Conservation (phyloP, 257 asterid species). For the Oldenlandia corymbosa region DNA sequence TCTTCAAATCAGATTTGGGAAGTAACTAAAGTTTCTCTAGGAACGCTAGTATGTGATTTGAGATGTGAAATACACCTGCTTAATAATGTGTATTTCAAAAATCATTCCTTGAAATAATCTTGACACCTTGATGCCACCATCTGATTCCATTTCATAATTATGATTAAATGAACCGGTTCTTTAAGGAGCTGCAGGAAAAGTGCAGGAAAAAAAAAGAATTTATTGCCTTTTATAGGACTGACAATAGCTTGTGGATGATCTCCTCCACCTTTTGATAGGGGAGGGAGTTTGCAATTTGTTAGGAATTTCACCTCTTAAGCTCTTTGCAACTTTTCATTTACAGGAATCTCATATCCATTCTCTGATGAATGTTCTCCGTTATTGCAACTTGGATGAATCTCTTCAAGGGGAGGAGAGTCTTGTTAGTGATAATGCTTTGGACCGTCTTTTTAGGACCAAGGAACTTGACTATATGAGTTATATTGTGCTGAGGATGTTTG, state of each 20-base stretch:
- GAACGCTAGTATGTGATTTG: no score
- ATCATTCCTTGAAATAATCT: no score
- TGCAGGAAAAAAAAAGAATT: no score
- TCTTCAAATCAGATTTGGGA: no score
- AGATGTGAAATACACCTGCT: no score
- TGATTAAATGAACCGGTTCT: background rate
- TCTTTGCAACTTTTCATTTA: conserved; percentile 15
- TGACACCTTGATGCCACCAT: no score
- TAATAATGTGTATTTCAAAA: no score
- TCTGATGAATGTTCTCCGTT: conserved; percentile 95
- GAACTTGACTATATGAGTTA: conserved; percentile 99
- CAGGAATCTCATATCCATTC: conserved; percentile 99
- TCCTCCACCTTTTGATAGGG: background rate
- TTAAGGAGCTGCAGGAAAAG: no score
- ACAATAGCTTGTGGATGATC: background rate
- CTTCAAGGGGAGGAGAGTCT: conserved; percentile 84
- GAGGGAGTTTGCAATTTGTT: background rate
- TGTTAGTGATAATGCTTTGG: conserved; percentile 70
- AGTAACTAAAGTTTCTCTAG: no score
- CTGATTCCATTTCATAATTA: background rate
- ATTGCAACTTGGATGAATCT: conserved; percentile 93
- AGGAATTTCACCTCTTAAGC: background rate
- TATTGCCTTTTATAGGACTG: background rate
- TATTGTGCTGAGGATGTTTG: conserved; percentile 87
- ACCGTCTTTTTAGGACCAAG: conserved; percentile 71